Evolutionary conservation across 2,329 filamentous ascomycete species (phyloP), one percentile per base, ranked within the genome.

Genomic region (Apiospora hydei): DNA sequence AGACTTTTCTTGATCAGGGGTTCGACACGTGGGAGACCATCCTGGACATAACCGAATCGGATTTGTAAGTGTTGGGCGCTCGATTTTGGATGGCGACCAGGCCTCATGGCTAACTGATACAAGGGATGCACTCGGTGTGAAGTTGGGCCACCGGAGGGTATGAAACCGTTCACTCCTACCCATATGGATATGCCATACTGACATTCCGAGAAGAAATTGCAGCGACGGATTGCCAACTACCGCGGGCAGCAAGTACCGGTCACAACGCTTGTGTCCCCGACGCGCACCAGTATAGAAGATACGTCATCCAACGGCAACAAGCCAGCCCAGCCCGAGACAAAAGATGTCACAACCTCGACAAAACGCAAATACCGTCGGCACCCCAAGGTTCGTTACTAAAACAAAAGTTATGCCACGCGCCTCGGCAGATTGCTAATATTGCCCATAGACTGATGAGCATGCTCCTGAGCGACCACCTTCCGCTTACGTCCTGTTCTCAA

Each of bases 1-100:
- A 91, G 76, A 83, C 86, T 71, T 93, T 96, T 77, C 80, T 94
- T 61, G 90, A 93, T 70, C 93, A 96, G 82, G 94, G 94, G 3
- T 96, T 96, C 81, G 94, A 96, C 81, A 90, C 91, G 14, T 96
- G 94, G 94, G 92, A 94, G 46, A 95, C 92, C 0, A 91, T 96
- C 71, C 85, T 95, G 69, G 93, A 96, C 79, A 95, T 96, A 70
- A 94, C 93, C 73, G 94, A 96, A 82, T 93, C 92, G 34, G 94
- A 96, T 78, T 86, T 96, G 92, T 94, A 82, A 80, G 91, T 83
- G 30, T 69, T 18, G 8, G 67, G 53, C 7, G 30, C 13, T 46
- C 18, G 57, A 7, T 38, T 41, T 10, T n/a, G 57, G 57, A 34
- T 41, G 21, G 30, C 10, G 57, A 41, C 38, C 34, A 64, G 57